These are phyloP conservation scores for Scutellaria baicalensis DNA, from an alignment of 257 asterid species.

Conservation along the genomic window DNA sequence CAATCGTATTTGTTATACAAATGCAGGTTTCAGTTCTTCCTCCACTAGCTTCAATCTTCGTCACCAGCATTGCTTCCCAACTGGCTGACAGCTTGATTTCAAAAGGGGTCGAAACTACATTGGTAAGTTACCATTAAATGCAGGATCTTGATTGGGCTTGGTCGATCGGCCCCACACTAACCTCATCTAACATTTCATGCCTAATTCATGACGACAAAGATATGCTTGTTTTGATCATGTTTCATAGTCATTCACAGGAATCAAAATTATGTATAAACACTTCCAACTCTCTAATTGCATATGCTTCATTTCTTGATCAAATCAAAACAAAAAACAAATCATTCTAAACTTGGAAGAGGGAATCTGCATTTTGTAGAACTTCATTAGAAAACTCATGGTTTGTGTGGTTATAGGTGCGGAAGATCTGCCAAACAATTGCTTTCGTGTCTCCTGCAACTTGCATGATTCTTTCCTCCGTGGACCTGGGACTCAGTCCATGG, in stretches of 20 bases:
- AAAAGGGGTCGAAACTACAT: conserved; percentile 79
- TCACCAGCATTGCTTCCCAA: conserved; percentile 84
- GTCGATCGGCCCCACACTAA: too few species aligned
- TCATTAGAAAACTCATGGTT: not conserved
- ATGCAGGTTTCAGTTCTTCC: conserved; percentile 96
- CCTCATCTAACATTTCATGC: not conserved
- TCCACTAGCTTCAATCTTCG: conserved; percentile 88
- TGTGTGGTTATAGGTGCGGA: conserved; percentile 58
- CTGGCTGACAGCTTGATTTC: conserved; percentile 79
- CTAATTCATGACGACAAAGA: not conserved
- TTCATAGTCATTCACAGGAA: not conserved
- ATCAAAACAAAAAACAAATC: not conserved
- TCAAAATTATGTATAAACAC: not conserved
- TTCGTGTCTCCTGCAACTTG: conserved; percentile 91
- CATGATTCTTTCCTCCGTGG: conserved; percentile 84
- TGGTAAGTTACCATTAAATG: conserved; percentile 38
- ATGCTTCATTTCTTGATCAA: not conserved
- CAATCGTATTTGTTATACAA: not conserved
- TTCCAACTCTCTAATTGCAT: not conserved
- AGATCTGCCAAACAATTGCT: conserved; percentile 86
- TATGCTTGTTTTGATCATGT: not conserved
- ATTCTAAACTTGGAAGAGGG: not conserved
- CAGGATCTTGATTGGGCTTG: not conserved
- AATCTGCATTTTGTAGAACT: not conserved
- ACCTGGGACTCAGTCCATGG: conserved; percentile 88